These are phyloP conservation scores for Kodamaea sagamina DNA, from an alignment of 805 yeast genomes.

Conservation along the genomic window DNA sequence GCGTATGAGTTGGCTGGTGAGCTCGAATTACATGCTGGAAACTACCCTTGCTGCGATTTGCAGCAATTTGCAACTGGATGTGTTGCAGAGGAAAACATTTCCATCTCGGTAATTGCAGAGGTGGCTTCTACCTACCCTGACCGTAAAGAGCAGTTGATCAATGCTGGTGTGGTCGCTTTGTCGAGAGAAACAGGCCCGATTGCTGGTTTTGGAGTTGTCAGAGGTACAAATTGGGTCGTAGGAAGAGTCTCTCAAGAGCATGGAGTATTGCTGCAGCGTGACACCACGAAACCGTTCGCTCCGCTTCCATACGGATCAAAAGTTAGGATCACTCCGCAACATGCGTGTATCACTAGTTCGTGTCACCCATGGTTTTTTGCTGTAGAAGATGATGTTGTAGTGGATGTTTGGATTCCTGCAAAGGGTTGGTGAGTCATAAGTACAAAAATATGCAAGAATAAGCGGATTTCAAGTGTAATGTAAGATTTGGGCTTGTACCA, in stretches of 20 bases:
- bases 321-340: conserved; percentile 64
- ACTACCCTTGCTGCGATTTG: conserved; percentile 69
- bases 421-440: conserved; percentile 51
- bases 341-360: conserved; percentile 70
- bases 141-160: conserved; percentile 56
- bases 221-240: conserved; percentile 56
- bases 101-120: conserved; percentile 22
- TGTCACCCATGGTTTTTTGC: conserved; percentile 59
- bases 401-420: conserved; percentile 67
- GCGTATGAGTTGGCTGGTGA: conserved; percentile 33
- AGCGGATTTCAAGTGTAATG: too few relatives aligned
- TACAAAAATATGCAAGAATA: too few relatives aligned
- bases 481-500: too few relatives aligned
- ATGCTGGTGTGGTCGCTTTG: conserved; percentile 72
- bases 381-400: conserved; percentile 46
- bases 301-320: conserved; percentile 57
- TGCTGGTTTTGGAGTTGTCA: conserved; percentile 61
- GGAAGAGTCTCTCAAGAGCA: conserved; percentile 78
- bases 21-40: conserved; percentile 80
- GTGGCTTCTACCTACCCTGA: conserved; percentile 54
- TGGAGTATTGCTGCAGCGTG: conserved; percentile 62
- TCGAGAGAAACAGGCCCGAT: conserved; percentile 63
- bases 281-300: conserved; percentile 25
- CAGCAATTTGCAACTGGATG: conserved; percentile 77
- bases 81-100: conserved; percentile 18